A percentile compares a stretch with the other conserved stretches of the same genome.
Evolutionary conservation across 2,329 filamentous ascomycete species (phyloP).

Genomic region (Sphaerulina musiva): DNA sequence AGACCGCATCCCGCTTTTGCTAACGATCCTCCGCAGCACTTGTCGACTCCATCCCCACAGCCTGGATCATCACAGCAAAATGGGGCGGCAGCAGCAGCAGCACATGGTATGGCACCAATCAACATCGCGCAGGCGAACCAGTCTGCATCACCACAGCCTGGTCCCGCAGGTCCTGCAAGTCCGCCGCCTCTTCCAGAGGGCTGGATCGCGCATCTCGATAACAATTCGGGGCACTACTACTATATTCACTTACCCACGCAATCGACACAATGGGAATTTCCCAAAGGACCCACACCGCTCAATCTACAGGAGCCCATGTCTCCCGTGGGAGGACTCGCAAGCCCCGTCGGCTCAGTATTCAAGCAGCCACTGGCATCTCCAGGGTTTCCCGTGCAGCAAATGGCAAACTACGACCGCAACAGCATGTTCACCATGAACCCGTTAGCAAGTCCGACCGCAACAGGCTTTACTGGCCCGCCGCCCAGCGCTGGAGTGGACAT

Average conservation of each 20-base stretch:
- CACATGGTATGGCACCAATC: slow-evolving; percentile 37
- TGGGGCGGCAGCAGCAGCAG: slow-evolving; percentile 8
- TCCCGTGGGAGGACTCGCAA: slow-evolving; percentile 55
- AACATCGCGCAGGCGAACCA: slow-evolving; percentile 34
- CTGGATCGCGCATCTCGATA: slow-evolving; percentile 95
- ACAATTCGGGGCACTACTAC: slow-evolving; percentile 95
- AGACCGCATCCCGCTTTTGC: slow-evolving; percentile 82
- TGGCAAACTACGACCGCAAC: slow-evolving; percentile 69
- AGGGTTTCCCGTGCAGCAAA: slow-evolving; percentile 68
- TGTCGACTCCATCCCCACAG: slow-evolving; percentile 37
- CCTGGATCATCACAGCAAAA: slow-evolving; percentile 39
- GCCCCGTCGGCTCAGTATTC: slow-evolving; percentile 45
- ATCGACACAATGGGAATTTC: slow-evolving; percentile 97
- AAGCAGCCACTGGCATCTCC: slow-evolving; percentile 70
- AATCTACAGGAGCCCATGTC: slow-evolving; percentile 81
- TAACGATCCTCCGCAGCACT: slow-evolving; percentile 56
- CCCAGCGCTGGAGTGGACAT: slow-evolving; percentile 83
- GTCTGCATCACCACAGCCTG: slow-evolving; percentile 16
- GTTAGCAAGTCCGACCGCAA: slow-evolving; percentile 64
- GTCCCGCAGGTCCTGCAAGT: slow-evolving; percentile 59
- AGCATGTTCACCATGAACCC: slow-evolving; percentile 77
- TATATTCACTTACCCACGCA: slow-evolving; percentile 95
- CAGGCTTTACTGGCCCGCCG: slow-evolving; percentile 85
- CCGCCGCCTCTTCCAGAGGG: slow-evolving; percentile 92
- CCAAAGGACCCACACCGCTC: slow-evolving; percentile 86